phyloP scores from a whole-genome alignment of 192 early-diverging fungal genomes.

The Gonapodya prolifera region DNA sequence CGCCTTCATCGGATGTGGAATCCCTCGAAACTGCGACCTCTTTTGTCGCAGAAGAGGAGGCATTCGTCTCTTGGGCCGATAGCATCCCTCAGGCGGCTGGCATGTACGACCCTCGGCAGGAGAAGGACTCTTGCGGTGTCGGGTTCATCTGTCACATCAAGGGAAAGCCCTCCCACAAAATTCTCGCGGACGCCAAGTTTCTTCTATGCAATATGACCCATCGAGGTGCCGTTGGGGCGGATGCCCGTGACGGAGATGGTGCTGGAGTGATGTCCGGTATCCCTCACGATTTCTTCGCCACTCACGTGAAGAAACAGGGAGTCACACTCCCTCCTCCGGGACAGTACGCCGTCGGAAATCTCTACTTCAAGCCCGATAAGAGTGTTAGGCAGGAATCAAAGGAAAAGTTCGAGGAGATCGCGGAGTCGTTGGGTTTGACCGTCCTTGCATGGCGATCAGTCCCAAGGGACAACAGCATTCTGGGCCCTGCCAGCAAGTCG shows the following conservation, averaged over 20 bases:
- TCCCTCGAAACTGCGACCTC: not conserved
- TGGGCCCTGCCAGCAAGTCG: slow-evolving; percentile 76
- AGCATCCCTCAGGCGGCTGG: slow-evolving; percentile 75
- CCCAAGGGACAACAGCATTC: slow-evolving; percentile 69
- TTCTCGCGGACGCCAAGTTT: slow-evolving; percentile 76
- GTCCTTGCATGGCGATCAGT: slow-evolving; percentile 84
- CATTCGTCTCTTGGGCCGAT: slow-evolving; percentile 53
- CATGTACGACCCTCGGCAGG: slow-evolving; percentile 73
- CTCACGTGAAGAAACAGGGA: slow-evolving; percentile 38
- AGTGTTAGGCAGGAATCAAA: slow-evolving; percentile 55
- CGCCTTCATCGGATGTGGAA: not conserved
- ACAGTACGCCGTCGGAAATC: slow-evolving; percentile 93
- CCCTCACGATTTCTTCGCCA: slow-evolving; percentile 75
- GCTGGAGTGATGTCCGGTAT: slow-evolving; percentile 96
- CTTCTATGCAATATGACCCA: slow-evolving; percentile 99
- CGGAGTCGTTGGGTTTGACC: slow-evolving; percentile 52
- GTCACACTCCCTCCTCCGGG: slow-evolving; percentile 57
- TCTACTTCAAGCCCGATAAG: slow-evolving; percentile 64
- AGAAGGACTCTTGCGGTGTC: slow-evolving; percentile 95
- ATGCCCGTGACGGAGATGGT: slow-evolving; percentile 93
- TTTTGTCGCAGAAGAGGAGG: slow-evolving; percentile 1
- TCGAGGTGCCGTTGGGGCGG: slow-evolving; percentile 86
- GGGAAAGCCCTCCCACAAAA: slow-evolving; percentile 65
- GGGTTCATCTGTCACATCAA: slow-evolving; percentile 95
- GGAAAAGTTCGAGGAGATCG: slow-evolving; percentile 65